Base-by-base conservation (phyloP, 140 eudicot genomes). In the Ambrosia hybrid region DNA sequence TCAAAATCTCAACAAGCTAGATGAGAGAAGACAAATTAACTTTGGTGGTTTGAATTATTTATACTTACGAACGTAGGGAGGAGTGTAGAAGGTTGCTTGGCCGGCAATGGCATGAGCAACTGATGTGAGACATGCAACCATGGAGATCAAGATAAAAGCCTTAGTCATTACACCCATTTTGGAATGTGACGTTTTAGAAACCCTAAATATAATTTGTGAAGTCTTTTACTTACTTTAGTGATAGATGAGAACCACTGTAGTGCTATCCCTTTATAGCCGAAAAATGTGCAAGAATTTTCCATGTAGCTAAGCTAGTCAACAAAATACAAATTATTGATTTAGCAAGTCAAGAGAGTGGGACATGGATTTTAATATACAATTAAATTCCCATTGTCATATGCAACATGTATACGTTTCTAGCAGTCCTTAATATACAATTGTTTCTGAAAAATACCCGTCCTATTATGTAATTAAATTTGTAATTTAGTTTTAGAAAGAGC, bases 31-130 rank as follows among this genome's bases (percentile, higher is more conserved):
- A 49, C 2, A 61, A n/a, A 33, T 30, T 4, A 30, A 41, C 51
- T 41, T 5, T 34, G 0, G 13, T 37, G 7, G 39, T 0, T 6
- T 38, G 7, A n/a, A 5, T 10, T 63, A 0, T 0, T 1, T 43
- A 41, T 30, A 68, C 83, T 79, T 57, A 79, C 83, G 83, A 6
- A 39, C 45, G 15, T 73, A 79, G 52, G 83, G 83, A 21, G 83
- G 71, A 52, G 76, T 67, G 59, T 79, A 79, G 62, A 58, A 79
- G 7, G 83, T 79, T 33, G 83, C 83, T 79, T 79, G 79, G 59
- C 79, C 83, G 1, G 67, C 76, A 60, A 67, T 79, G 12, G 79
- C 83, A 16, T 79, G 51, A 55, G 79, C 79, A 51, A 61, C 72
- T 0, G 79, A 59, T 53, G 52, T 11, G 3, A 79, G 52, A 46